Evolutionary conservation across 2,329 filamentous ascomycete genomes (phyloP).

Genomic region (Coniella lustricola): DNA sequence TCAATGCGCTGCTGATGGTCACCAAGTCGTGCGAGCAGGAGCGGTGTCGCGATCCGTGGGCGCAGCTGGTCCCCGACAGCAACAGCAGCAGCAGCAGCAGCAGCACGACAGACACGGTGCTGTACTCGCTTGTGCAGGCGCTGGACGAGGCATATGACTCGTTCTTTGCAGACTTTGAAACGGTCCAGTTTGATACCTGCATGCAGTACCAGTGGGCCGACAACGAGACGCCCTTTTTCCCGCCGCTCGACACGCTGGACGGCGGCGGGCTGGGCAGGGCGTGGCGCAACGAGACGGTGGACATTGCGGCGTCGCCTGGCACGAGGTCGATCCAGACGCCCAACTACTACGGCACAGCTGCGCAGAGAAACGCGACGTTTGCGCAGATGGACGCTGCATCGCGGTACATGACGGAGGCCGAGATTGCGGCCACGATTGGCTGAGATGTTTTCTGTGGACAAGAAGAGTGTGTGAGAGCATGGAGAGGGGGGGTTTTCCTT

Average conservation of each 20-base stretch:
- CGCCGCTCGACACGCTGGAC: conserved; percentile 10
- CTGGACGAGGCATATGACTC: conserved; percentile 16
- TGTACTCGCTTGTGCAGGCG: conserved; percentile 19
- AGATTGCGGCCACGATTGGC: conserved; percentile 12
- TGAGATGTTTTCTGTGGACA: no score
- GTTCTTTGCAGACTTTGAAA: conserved; percentile 17
- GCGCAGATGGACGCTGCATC: conserved; percentile 10
- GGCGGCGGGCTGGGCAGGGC: conserved; percentile 15
- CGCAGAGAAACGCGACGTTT: conserved; percentile 17
- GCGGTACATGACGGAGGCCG: conserved; percentile 16
- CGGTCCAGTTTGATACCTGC: conserved; percentile 19
- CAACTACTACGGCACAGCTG: conserved; percentile 17
- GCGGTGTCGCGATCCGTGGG: conserved; percentile 50
- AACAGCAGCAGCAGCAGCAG: no score
- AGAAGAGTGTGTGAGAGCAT: no score
- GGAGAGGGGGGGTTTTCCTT: no score
- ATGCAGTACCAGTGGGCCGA: conserved; percentile 14
- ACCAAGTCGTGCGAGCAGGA: conserved; percentile 52
- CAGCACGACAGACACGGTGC: no score
- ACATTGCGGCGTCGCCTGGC: conserved; percentile 12
- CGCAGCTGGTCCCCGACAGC: conserved; percentile 43
- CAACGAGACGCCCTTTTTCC: conserved; percentile 21
- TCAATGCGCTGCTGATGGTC: conserved; percentile 53
- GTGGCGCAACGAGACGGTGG: conserved; percentile 15
- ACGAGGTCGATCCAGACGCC: conserved; percentile 12